Conservation (phyloP, 2,329 filamentous ascomycete species). For the Moelleriella libera region DNA sequence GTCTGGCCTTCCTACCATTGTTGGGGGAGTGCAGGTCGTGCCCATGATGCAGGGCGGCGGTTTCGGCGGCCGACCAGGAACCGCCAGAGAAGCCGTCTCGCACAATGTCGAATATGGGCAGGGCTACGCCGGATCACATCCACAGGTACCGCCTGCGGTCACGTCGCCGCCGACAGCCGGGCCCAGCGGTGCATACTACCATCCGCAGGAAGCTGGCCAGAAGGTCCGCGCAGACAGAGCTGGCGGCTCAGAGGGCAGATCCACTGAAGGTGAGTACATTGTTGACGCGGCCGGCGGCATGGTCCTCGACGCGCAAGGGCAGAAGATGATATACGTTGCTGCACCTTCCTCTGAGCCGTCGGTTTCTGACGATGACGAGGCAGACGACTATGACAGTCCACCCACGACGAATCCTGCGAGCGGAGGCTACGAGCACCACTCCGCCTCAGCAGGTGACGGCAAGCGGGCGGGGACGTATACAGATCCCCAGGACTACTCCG, state of each 20-base stretch:
- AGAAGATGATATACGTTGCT: conserved; percentile 38
- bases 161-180: conserved; percentile 16
- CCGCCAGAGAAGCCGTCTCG: conserved; percentile 21
- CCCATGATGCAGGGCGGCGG: conserved; percentile 65
- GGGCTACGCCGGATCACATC: conserved; percentile 20
- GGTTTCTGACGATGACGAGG: conserved; percentile 36
- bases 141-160: conserved; percentile 27
- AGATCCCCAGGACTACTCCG: conserved; percentile 46
- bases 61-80: conserved; percentile 36
- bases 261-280: conserved; percentile 59
- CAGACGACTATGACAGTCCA: conserved; percentile 45
- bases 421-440: conserved; percentile 16
- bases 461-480: conserved; percentile 30
- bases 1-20: conserved; percentile 73
- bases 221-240: conserved; percentile 8
- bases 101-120: conserved; percentile 16
- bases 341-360: conserved; percentile 25
- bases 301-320: conserved; percentile 45
- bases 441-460: conserved; percentile 13
- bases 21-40: conserved; percentile 89
- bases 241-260: conserved; percentile 42
- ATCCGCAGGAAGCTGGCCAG: conserved; percentile 9
- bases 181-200: conserved; percentile 11
- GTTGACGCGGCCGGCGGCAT: conserved; percentile 48
- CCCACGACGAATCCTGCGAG: conserved; percentile 26